Base-by-base conservation (phyloP, 106 monocot genomes). In the Vanilla planifolia region DNA sequence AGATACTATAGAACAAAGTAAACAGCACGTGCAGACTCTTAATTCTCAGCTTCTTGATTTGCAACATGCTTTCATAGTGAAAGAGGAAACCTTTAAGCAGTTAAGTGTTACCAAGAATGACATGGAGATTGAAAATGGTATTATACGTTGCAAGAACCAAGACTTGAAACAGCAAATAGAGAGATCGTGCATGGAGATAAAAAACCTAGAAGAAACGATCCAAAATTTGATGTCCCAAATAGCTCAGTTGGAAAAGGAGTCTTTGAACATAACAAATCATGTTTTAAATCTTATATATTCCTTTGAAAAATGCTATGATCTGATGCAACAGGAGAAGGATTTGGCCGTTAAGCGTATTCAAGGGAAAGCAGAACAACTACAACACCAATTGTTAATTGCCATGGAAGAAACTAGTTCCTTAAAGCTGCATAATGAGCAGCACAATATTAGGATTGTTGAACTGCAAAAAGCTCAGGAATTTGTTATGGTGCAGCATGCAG, bases 401-500 rank as follows among this genome's bases (percentile, higher is more conserved):
- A 59, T 0, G 50, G 69, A 58, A 46, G 88, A 88, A 79, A 82
- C 73, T 63, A 59, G 62, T 53, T 56, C 33, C 35, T 66, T 85
- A 8, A 79, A 60, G 16, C 24, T 43, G 35, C 74, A 88, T 75
- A 77, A 64, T 63, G 70, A 74, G 59, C 69, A 77, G 2, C 55
- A 82, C 21, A 77, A 75, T 36, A 50, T 43, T 32, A 85, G 72
- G 77, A 71, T 82, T 47, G 21, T 73, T n/a, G 92, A 98, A 55
- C 46, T 85, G 58, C 82, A 88, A 73, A 98, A 80, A 75, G 70
- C 68, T 33, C 85, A 92, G 61, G 88, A 98, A 64, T 79, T 82
- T 74, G 59, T 71, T 59, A 85, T 98, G 88, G 91, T 92, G 27
- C 92, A 98, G 62, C 84, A 92, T 84, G 98, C 77, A 46, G 88